A percentile compares a stretch with the other conserved stretches of the same genome.
phyloP scores from a whole-genome alignment of 2,329 filamentous ascomycete genomes.

The Stemphylium beticola region DNA sequence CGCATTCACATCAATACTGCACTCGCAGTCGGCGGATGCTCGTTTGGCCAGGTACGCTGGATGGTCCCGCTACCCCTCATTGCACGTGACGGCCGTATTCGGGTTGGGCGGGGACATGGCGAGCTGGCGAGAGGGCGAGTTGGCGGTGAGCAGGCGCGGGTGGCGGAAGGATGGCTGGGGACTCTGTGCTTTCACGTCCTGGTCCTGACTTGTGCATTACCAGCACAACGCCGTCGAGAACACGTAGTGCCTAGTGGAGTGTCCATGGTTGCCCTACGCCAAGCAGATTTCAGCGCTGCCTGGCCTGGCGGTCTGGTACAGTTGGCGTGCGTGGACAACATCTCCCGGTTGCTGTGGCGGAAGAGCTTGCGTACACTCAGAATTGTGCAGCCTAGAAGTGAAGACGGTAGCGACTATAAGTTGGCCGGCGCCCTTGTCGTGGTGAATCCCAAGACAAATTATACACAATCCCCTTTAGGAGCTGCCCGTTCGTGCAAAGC shows the following conservation, averaged over 20 bases:
- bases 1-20: neutral
- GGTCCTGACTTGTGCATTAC: conserved; percentile 21
- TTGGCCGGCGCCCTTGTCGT: conserved; percentile 1
- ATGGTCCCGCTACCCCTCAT: conserved; percentile 37
- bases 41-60: conserved; percentile 5
- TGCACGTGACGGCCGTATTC: conserved; percentile 33
- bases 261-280: conserved; percentile 20
- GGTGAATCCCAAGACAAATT: conserved; percentile 4
- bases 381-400: conserved; percentile 36
- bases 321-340: conserved; percentile 29
- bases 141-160: conserved; percentile 43
- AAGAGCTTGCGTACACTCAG: conserved; percentile 44
- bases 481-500: conserved; percentile 33
- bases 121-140: conserved; percentile 18
- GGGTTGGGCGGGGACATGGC: conserved; percentile 7
- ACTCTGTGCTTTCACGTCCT: conserved; percentile 10
- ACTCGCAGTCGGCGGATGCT: neutral
- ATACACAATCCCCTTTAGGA: conserved; percentile 17
- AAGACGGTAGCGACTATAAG: conserved; percentile 21
- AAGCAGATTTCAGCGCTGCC: conserved; percentile 31
- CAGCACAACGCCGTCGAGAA: conserved; percentile 25
- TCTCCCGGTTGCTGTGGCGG: conserved; percentile 38
- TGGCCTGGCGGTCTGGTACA: conserved; percentile 37
- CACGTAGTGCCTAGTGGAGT: conserved; percentile 32
- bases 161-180: conserved; percentile 36